Percentiles rank a stretch among this genome's conserved stretches.
Conservation (phyloP, 2,329 filamentous ascomycete genomes). For the Microsporum canis region DNA sequence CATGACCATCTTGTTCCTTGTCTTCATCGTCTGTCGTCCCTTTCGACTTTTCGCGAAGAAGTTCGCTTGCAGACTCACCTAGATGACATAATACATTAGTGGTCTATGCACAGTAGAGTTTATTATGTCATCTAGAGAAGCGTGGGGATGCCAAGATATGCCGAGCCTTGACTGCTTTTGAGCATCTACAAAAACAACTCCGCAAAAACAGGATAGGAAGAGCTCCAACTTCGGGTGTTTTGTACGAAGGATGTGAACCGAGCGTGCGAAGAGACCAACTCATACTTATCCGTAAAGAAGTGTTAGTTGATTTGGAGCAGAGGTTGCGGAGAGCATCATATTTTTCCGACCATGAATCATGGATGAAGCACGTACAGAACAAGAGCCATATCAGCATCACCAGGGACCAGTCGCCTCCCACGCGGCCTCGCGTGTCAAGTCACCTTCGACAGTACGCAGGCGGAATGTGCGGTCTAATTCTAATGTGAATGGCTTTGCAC, state of each 20-base stretch:
- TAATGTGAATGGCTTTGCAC: conserved; percentile 20
- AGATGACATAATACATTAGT: neutral
- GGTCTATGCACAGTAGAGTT: neutral
- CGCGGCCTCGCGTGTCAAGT: neutral
- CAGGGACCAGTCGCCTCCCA: neutral
- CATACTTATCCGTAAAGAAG: neutral
- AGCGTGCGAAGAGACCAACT: neutral
- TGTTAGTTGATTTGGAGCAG: neutral
- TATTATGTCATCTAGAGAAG: neutral
- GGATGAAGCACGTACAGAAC: neutral
- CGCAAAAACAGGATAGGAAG: neutral
- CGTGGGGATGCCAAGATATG: neutral
- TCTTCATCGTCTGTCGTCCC: neutral
- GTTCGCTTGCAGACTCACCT: neutral
- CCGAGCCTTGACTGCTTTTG: neutral
- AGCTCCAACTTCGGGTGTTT: neutral
- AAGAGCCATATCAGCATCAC: neutral
- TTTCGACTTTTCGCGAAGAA: neutral
- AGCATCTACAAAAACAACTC: neutral
- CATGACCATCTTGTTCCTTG: neutral
- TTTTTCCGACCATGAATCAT: neutral
- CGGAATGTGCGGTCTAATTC: neutral
- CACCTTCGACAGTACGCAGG: neutral
- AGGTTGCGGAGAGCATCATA: neutral
- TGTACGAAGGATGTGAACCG: neutral